Conservation (phyloP, 2,329 filamentous ascomycete species). For the Diplocarpon rosae region DNA sequence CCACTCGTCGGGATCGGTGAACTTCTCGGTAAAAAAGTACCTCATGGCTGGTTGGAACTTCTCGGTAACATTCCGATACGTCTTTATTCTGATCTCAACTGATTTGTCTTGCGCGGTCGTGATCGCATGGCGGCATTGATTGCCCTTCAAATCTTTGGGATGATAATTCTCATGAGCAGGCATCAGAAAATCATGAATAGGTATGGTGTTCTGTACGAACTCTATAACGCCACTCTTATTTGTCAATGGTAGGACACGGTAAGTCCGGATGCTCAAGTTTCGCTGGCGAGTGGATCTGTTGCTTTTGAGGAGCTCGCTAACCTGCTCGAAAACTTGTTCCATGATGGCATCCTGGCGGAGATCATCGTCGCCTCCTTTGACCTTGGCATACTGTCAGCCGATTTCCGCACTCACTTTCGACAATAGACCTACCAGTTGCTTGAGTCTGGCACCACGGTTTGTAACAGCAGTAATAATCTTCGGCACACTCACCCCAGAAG, state of each 20-base stretch:
- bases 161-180: constrained; percentile 82
- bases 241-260: constrained; percentile 89
- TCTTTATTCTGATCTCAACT: constrained; percentile 58
- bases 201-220: constrained; percentile 88
- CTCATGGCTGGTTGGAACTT: constrained; percentile 87
- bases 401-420: constrained; percentile 1
- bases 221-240: constrained; percentile 85
- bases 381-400: constrained; percentile 32
- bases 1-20: constrained; percentile 91
- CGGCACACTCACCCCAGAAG: constrained; percentile 80
- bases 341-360: constrained; percentile 95
- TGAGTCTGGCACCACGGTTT: constrained; percentile 69
- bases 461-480: constrained; percentile 82
- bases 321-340: constrained; percentile 98
- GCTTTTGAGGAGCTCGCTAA: constrained; percentile 77
- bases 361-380: constrained; percentile 94
- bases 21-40: constrained; percentile 95
- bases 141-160: constrained; percentile 70
- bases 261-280: constrained; percentile 82
- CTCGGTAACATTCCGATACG: constrained; percentile 68
- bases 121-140: constrained; percentile 70
- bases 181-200: constrained; percentile 84
- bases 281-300: constrained; percentile 82
- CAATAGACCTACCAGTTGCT: constrained; percentile 55
- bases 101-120: constrained; percentile 58